A percentile compares a stretch with the other conserved stretches of the same genome.
Conservation (phyloP, 2,329 filamentous ascomycete species). For the Ophidiomyces ophidiicola region DNA sequence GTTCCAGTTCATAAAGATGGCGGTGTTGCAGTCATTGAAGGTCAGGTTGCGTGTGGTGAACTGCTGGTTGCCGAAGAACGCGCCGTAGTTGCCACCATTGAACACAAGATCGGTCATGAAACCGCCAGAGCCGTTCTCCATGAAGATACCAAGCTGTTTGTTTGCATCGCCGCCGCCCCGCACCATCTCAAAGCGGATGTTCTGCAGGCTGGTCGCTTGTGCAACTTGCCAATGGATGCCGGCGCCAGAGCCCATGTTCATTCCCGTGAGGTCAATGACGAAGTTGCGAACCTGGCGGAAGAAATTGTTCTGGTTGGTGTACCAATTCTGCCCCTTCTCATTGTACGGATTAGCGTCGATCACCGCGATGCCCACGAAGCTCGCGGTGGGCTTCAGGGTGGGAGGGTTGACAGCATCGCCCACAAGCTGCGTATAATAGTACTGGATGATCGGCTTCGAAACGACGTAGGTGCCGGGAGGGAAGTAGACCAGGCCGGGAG, state of each 20-base stretch:
- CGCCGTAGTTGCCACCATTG: conserved; percentile 66
- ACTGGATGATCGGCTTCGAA: conserved; percentile 61
- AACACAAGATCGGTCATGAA: conserved; percentile 76
- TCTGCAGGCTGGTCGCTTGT: conserved; percentile 70
- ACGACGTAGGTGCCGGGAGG: conserved; percentile 77
- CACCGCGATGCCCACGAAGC: conserved; percentile 74
- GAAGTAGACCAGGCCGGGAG: conserved; percentile 83
- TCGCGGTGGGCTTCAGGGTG: conserved; percentile 58
- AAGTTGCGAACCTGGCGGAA: conserved; percentile 75
- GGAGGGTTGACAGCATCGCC: conserved; percentile 65
- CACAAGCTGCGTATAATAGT: conserved; percentile 88
- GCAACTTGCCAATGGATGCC: conserved; percentile 78
- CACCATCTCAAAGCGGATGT: conserved; percentile 70
- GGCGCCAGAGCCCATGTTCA: conserved; percentile 42
- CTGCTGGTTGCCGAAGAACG: conserved; percentile 75
- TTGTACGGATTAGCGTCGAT: conserved; percentile 82
- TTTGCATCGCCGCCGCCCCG: conserved; percentile 52
- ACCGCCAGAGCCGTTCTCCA: conserved; percentile 73
- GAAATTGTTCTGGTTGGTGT: conserved; percentile 71
- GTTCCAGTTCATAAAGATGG: conserved; percentile 84
- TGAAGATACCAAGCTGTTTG: conserved; percentile 65
- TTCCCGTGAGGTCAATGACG: conserved; percentile 63
- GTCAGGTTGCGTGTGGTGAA: conserved; percentile 73
- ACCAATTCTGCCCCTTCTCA: conserved; percentile 56
- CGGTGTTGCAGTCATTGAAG: conserved; percentile 72